A percentile compares a stretch with the other conserved stretches of the same genome.
These are phyloP conservation scores for Panaeolus cyanescens DNA, from an alignment of 768 basidiomycete species.

Conservation along the genomic window DNA sequence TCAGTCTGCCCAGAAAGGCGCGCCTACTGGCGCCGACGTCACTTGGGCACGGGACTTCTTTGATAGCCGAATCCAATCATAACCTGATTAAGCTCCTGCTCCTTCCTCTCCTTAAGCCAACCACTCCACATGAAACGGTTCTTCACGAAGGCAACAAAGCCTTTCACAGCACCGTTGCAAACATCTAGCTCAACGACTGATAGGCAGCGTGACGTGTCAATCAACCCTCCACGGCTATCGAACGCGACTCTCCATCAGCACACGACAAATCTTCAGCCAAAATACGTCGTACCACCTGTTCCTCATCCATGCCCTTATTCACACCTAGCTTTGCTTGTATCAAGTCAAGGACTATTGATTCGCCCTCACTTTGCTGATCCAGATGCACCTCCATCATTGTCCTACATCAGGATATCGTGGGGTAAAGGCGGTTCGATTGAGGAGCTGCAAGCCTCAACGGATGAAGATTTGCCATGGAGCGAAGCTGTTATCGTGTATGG, in stretches of 20 bases:
- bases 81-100: constrained; percentile 1
- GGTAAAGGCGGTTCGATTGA: constrained; percentile 55
- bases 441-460: constrained; percentile 42
- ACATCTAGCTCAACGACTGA: background rate
- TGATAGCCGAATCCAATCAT: constrained; percentile 1
- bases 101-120: background rate
- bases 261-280: constrained; percentile 51
- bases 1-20: background rate
- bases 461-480: constrained; percentile 50
- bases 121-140: constrained; percentile 41
- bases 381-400: constrained; percentile 22
- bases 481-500: constrained; percentile 68
- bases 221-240: constrained; percentile 9
- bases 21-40: constrained; percentile 2
- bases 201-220: background rate
- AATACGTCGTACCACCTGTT: constrained; percentile 62
- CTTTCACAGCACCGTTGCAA: constrained; percentile 26
- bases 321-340: constrained; percentile 61
- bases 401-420: constrained; percentile 56
- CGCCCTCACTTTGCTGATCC: constrained; percentile 49
- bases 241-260: constrained; percentile 8
- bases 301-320: constrained; percentile 79
- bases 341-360: constrained; percentile 66
- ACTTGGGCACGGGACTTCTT: background rate
- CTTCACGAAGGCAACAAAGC: constrained; percentile 39